Evolutionary conservation across 1,284 basidiomycete genomes (phyloP).

Genomic region (Heterobasidion parviporum): DNA sequence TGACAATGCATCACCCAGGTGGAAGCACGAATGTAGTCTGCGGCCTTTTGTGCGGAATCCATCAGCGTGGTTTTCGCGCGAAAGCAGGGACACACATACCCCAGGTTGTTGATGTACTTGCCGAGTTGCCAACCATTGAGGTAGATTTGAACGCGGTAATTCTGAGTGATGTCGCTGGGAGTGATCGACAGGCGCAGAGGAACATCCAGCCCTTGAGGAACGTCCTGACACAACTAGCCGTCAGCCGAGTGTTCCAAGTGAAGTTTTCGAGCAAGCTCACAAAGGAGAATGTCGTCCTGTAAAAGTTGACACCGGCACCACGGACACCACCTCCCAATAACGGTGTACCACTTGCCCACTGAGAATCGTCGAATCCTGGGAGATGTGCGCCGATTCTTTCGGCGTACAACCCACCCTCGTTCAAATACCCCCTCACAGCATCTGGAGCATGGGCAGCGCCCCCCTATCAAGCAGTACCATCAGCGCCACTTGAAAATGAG

Average conservation of each 20-base stretch:
- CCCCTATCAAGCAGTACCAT: not conserved
- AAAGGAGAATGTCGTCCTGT: not conserved
- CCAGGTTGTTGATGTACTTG: slow-evolving; percentile 42
- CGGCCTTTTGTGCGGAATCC: not conserved
- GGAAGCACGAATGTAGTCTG: not conserved
- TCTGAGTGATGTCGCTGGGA: slow-evolving; percentile 32
- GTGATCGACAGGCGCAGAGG: slow-evolving; percentile 36
- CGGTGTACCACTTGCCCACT: not conserved
- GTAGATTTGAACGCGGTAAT: slow-evolving; percentile 42
- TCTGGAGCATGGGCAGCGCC: not conserved
- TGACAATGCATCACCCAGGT: not conserved
- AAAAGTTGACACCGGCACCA: not conserved
- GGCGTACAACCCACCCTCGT: not conserved
- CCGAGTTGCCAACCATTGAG: slow-evolving; percentile 47
- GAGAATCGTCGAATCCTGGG: not conserved
- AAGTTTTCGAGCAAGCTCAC: too few species aligned
- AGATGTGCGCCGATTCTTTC: not conserved
- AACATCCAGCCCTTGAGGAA: slow-evolving; percentile 25
- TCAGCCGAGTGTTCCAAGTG: slow-evolving; percentile 24
- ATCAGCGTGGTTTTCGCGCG: too few species aligned
- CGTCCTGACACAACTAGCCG: slow-evolving; percentile 29
- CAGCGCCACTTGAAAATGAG: not conserved
- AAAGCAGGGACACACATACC: slow-evolving; percentile 20
- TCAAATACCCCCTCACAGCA: not conserved
- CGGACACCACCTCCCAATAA: not conserved